Evolutionary conservation across 306 rosid genomes (phyloP).

Genomic region (Canavalia ensiformis): DNA sequence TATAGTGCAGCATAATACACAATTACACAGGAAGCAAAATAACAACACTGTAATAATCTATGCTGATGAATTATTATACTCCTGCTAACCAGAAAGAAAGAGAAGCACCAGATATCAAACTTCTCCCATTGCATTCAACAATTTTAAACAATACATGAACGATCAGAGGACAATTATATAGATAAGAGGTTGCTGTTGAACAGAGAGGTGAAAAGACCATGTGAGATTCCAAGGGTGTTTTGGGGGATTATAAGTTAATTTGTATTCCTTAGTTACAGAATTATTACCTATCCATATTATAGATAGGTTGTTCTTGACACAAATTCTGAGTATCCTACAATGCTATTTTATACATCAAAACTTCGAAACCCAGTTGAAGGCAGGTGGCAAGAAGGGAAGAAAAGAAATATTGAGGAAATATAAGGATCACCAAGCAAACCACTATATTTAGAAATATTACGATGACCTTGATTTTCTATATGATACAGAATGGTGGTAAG

Average conservation of each 20-base stretch:
- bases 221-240: no score
- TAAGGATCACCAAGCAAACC: slow-evolving; percentile 23
- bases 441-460: slow-evolving; percentile 11
- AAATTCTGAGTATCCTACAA: no score
- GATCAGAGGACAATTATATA: slow-evolving; percentile 21
- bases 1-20: slow-evolving; percentile 21
- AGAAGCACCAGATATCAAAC: not conserved
- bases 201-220: no score
- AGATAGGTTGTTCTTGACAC: no score
- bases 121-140: not conserved
- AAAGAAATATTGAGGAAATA: not conserved
- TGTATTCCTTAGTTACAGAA: no score
- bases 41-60: slow-evolving; percentile 30
- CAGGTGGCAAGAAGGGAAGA: not conserved
- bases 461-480: not conserved
- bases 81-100: slow-evolving; percentile 25
- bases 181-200: no score
- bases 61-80: slow-evolving; percentile 3
- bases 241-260: no score
- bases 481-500: slow-evolving; percentile 23
- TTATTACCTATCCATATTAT: no score
- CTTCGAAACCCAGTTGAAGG: not conserved
- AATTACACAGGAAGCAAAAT: not conserved
- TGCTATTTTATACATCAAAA: not conserved
- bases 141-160: slow-evolving; percentile 9